Percentiles rank a stretch among this genome's conserved stretches.
phyloP scores from a whole-genome alignment of 2,329 filamentous ascomycete genomes.

The Diatrype stigma region DNA sequence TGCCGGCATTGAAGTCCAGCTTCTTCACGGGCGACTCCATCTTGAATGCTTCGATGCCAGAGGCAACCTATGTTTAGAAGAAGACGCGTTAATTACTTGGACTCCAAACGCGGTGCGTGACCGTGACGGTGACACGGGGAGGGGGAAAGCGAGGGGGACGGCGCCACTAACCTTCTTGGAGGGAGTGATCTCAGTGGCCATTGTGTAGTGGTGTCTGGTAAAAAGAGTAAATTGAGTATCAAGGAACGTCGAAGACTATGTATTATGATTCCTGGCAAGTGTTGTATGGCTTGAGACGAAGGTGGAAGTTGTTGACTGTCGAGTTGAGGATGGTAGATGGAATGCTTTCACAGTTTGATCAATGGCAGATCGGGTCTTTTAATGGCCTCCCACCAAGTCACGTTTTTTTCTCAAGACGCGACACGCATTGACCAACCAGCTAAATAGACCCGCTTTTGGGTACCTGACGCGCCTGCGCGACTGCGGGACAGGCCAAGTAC shows the following conservation, averaged over 20 bases:
- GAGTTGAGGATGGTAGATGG: background rate
- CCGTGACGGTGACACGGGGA: slow-evolving; percentile 13
- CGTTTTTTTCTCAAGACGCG: background rate
- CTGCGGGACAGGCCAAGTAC: background rate
- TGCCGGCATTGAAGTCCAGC: slow-evolving; percentile 73
- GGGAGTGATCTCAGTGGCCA: slow-evolving; percentile 69
- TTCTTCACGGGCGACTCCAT: slow-evolving; percentile 94
- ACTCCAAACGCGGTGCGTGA: background rate
- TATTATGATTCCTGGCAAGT: slow-evolving; percentile 10
- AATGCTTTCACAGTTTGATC: background rate
- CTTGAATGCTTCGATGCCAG: slow-evolving; percentile 81
- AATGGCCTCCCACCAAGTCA: background rate
- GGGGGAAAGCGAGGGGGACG: slow-evolving; percentile 16
- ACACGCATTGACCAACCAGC: background rate
- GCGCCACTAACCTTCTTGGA: slow-evolving; percentile 51
- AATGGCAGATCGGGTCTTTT: background rate
- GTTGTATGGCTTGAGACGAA: slow-evolving; percentile 4
- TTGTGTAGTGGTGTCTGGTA: slow-evolving; percentile 37
- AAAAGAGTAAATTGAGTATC: slow-evolving; percentile 17
- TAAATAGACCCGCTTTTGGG: background rate
- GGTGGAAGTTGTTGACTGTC: background rate
- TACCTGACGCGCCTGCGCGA: background rate
- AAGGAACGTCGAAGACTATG: background rate
- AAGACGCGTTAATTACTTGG: slow-evolving; percentile 16
- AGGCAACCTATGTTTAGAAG: slow-evolving; percentile 65